phyloP scores from a whole-genome alignment of 306 rosid species.

The Medicago arabica region DNA sequence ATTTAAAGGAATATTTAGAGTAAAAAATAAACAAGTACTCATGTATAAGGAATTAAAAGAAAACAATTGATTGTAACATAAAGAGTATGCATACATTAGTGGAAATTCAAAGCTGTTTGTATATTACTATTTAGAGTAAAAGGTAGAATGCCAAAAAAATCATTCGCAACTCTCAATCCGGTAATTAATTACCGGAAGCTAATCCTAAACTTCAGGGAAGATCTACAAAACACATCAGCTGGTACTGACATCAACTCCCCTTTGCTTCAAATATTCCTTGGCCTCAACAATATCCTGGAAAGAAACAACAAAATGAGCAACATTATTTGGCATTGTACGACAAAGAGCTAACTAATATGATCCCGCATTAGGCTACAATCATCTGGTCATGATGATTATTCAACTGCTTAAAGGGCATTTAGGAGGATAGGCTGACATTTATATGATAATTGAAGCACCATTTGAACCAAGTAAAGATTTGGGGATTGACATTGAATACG shows the following conservation, averaged over 20 bases:
- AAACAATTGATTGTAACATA: neutral
- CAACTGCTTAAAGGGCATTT: slow-evolving; percentile 9
- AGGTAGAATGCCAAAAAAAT: slow-evolving; percentile 28
- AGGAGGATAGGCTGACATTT: neutral
- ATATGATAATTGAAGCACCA: neutral
- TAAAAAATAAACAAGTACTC: neutral
- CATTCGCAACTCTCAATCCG: slow-evolving; percentile 16
- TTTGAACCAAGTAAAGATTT: neutral
- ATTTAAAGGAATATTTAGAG: neutral
- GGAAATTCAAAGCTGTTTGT: slow-evolving; percentile 15
- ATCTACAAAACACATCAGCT: slow-evolving; percentile 48
- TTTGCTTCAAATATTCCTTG: slow-evolving; percentile 69
- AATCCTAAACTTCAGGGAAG: slow-evolving; percentile 25
- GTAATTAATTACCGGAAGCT: slow-evolving; percentile 23
- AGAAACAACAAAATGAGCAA: slow-evolving; percentile 38
- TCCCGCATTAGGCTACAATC: neutral
- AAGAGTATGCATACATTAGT: slow-evolving; percentile 22
- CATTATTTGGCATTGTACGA: slow-evolving; percentile 1
- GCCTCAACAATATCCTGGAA: slow-evolving; percentile 81
- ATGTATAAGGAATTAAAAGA: neutral
- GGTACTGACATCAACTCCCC: slow-evolving; percentile 66
- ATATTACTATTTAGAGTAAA: slow-evolving; percentile 9
- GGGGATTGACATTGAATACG: neutral
- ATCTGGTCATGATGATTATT: neutral
- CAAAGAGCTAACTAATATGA: neutral